Evolutionary conservation across 352 stramenopile species (phyloP).

Genomic region (Phytophthora pseudosyringae): DNA sequence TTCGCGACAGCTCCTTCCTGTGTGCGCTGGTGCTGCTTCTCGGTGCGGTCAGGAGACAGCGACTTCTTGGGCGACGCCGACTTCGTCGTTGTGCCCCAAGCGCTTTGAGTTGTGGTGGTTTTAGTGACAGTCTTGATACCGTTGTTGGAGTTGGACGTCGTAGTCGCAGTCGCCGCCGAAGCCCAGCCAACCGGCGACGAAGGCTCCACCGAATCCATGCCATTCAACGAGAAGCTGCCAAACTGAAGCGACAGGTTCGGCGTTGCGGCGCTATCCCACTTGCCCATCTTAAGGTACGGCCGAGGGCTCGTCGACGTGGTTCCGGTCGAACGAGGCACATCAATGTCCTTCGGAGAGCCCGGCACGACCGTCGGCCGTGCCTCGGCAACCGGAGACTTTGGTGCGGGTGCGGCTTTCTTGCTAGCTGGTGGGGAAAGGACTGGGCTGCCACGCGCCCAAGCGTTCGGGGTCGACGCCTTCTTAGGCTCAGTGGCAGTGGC

Average conservation of each 20-base stretch:
- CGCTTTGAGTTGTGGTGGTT: slow-evolving; percentile 56
- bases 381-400: slow-evolving; percentile 43
- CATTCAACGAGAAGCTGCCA: slow-evolving; percentile 87
- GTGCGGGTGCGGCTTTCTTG: slow-evolving; percentile 19
- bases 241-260: slow-evolving; percentile 87
- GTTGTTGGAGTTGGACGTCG: slow-evolving; percentile 46
- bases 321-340: slow-evolving; percentile 42
- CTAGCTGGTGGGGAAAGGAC: slow-evolving; percentile 47
- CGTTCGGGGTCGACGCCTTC: slow-evolving; percentile 63
- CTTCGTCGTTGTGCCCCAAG: slow-evolving; percentile 55
- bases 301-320: slow-evolving; percentile 63
- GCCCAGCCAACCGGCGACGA: slow-evolving; percentile 71
- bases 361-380: slow-evolving; percentile 56
- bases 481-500: slow-evolving; percentile 50
- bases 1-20: slow-evolving; percentile 38
- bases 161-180: slow-evolving; percentile 52
- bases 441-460: slow-evolving; percentile 68
- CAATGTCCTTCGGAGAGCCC: slow-evolving; percentile 74
- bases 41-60: slow-evolving; percentile 56
- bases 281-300: slow-evolving; percentile 86
- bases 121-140: slow-evolving; percentile 50
- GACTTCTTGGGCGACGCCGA: slow-evolving; percentile 74
- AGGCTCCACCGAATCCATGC: slow-evolving; percentile 59
- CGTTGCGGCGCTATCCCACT: slow-evolving; percentile 74
- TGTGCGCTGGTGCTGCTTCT: slow-evolving; percentile 29